These are phyloP conservation scores for Zymoseptoria passerinii DNA, from an alignment of 2,329 filamentous ascomycete genomes.

Conservation along the genomic window DNA sequence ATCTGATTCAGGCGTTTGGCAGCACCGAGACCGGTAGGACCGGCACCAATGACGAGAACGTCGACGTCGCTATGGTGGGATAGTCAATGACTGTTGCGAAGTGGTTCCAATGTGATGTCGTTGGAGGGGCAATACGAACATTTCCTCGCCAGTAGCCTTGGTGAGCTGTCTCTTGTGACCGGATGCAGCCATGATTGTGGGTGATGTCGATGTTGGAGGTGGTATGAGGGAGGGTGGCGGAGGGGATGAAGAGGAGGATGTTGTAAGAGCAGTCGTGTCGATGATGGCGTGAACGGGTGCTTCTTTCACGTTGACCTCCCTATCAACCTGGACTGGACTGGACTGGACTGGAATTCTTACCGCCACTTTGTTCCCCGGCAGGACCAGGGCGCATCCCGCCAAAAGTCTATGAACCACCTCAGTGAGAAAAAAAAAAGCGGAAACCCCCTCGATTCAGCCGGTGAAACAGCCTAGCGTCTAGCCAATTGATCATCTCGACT, in stretches of 20 bases:
- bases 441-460: neutral
- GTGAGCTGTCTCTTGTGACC: slow-evolving; percentile 25
- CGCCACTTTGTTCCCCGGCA: neutral
- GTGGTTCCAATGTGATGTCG: neutral
- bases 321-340: too few species aligned
- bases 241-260: neutral
- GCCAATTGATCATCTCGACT: too few species aligned
- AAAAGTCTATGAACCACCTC: too few species aligned
- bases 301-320: neutral
- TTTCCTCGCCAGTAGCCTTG: slow-evolving; percentile 29
- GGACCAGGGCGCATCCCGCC: neutral
- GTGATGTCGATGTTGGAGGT: neutral
- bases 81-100: neutral
- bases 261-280: neutral
- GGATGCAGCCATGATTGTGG: slow-evolving; percentile 10
- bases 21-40: slow-evolving; percentile 93
- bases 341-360: neutral
- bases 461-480: neutral
- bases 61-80: slow-evolving; percentile 65
- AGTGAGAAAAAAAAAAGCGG: neutral
- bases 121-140: slow-evolving; percentile 14
- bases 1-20: slow-evolving; percentile 97
- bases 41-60: slow-evolving; percentile 95
- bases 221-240: neutral
- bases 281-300: neutral